Percentiles rank a stretch among this genome's conserved stretches.
Conservation (phyloP, 129 eudicot genomes). For the Ambrosia trifida region DNA sequence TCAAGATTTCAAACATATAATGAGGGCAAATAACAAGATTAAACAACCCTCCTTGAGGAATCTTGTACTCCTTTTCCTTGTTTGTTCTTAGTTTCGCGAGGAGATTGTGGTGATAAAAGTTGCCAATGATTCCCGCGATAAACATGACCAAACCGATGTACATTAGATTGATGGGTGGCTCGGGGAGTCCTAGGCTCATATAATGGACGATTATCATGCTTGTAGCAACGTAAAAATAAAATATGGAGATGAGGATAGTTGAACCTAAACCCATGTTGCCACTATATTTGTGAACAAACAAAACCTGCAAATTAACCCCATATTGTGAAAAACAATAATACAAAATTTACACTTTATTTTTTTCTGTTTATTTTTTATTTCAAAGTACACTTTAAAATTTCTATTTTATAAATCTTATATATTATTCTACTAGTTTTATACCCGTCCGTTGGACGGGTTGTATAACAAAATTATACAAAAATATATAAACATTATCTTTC, state of each 20-base stretch:
- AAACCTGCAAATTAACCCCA: constrained; percentile 33
- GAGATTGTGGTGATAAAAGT: constrained; percentile 63
- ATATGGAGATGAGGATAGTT: constrained; percentile 21
- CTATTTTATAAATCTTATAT: too few relatives aligned
- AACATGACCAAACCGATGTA: constrained; percentile 46
- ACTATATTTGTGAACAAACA: constrained; percentile 66
- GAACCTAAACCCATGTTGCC: constrained; percentile 41
- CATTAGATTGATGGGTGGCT: constrained; percentile 50
- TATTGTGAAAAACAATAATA: not conserved
- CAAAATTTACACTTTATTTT: not conserved
- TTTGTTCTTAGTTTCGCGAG: constrained; percentile 45
- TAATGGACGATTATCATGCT: constrained; percentile 38
- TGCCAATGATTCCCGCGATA: constrained; percentile 48
- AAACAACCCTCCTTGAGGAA: constrained; percentile 60
- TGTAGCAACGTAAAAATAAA: constrained; percentile 32
- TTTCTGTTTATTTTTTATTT: too few relatives aligned
- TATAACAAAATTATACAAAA: too few relatives aligned
- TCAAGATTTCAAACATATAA: constrained; percentile 55
- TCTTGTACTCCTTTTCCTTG: constrained; percentile 52
- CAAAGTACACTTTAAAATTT: too few relatives aligned
- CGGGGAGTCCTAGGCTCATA: constrained; percentile 31
- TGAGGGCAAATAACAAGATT: constrained; percentile 63
- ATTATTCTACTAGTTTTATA: too few relatives aligned
- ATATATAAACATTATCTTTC: too few relatives aligned
- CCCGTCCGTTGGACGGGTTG: too few relatives aligned